A percentile compares a stretch with the other conserved stretches of the same genome.
phyloP scores from a whole-genome alignment of 169 alveolate species.

The Eimeria tenella region DNA sequence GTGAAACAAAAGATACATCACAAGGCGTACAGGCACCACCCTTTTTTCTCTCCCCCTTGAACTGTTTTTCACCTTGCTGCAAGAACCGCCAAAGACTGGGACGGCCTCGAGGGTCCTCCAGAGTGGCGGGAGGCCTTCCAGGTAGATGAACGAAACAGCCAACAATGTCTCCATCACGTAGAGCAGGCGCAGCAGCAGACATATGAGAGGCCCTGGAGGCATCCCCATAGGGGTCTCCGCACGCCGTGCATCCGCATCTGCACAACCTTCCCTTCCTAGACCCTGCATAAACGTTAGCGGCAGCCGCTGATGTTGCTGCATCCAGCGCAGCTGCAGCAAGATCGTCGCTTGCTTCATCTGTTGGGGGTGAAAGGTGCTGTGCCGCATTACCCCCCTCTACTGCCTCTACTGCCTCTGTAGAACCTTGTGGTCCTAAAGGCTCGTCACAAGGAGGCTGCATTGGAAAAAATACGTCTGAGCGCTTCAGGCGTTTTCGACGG shows the following conservation, averaged over 20 bases:
- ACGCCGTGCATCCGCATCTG: neutral
- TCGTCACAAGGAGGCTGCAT: neutral
- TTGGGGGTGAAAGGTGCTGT: neutral
- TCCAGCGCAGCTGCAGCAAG: conserved; percentile 24
- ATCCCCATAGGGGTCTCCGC: neutral
- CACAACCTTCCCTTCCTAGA: neutral
- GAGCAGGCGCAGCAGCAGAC: neutral
- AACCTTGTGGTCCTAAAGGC: neutral
- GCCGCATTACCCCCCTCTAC: neutral
- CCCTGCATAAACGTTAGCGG: neutral
- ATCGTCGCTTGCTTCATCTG: neutral
- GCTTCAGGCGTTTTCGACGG: conserved; percentile 9
- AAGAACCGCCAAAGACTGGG: conserved; percentile 87
- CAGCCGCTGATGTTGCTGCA: conserved; percentile 27
- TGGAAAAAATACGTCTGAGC: neutral
- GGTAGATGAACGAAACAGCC: conserved; percentile 58
- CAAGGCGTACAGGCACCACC: too few species aligned
- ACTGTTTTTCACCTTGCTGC: conserved; percentile 77
- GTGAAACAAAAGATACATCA: too few species aligned
- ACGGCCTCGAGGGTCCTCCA: conserved; percentile 86
- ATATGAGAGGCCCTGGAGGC: neutral
- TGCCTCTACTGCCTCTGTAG: neutral
- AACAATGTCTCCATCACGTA: conserved; percentile 76
- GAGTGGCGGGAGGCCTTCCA: conserved; percentile 77
- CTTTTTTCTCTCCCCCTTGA: neutral